These are phyloP conservation scores for Cyclotella atomus DNA, from an alignment of 108 stramenopile genomes.

Conservation along the genomic window DNA sequence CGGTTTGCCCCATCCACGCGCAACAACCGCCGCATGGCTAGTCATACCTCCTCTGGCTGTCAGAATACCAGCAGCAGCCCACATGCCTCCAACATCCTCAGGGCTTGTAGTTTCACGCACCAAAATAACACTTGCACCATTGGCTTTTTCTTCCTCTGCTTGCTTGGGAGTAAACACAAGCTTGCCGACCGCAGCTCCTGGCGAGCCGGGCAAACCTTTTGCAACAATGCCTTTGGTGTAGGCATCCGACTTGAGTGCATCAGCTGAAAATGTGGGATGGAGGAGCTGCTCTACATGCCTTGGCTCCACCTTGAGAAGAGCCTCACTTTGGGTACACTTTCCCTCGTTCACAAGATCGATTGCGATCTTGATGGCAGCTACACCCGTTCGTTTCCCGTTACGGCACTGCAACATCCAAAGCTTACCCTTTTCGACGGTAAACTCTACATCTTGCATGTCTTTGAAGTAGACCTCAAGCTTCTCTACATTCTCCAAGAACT, in stretches of 20 bases:
- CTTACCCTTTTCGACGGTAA: slow-evolving; percentile 88
- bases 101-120: slow-evolving; percentile 69
- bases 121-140: slow-evolving; percentile 73
- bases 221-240: slow-evolving; percentile 77
- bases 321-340: slow-evolving; percentile 70
- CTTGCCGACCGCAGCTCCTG: slow-evolving; percentile 88
- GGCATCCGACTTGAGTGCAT: slow-evolving; percentile 53
- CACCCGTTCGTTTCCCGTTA: slow-evolving; percentile 83
- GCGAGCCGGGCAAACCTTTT: slow-evolving; percentile 80
- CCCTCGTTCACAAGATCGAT: slow-evolving; percentile 83
- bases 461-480: slow-evolving; percentile 83
- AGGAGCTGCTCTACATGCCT: slow-evolving; percentile 85
- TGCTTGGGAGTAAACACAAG: slow-evolving; percentile 78
- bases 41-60: slow-evolving; percentile 89
- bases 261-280: slow-evolving; percentile 75
- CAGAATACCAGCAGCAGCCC: slow-evolving; percentile 79
- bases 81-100: slow-evolving; percentile 92
- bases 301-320: slow-evolving; percentile 78
- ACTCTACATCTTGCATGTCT: slow-evolving; percentile 94
- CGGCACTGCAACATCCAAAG: slow-evolving; percentile 93
- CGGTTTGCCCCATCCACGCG: slow-evolving; percentile 91
- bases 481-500: slow-evolving; percentile 76
- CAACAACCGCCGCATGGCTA: slow-evolving; percentile 87
- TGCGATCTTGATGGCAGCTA: slow-evolving; percentile 87
- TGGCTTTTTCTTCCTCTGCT: slow-evolving; percentile 70